Conservation (phyloP, 768 basidiomycete species). For the Lactarius sp. region DNA sequence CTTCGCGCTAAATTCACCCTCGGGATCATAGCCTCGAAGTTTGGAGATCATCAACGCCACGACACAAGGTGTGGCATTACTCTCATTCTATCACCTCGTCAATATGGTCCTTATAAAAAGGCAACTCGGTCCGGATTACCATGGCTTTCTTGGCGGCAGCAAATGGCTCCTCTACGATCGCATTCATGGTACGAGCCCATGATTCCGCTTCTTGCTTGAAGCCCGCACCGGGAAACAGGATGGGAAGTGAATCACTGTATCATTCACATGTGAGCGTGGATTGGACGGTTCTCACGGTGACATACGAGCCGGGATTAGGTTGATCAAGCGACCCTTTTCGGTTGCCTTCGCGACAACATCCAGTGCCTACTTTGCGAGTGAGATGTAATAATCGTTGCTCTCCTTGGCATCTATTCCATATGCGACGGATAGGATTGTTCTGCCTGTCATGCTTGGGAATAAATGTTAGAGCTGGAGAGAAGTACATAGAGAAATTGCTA, state of each 20-base stretch:
- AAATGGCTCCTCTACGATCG: conserved; percentile 29
- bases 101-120: neutral
- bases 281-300: conserved; percentile 1
- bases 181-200: conserved; percentile 26
- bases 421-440: conserved; percentile 39
- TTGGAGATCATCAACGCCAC: neutral
- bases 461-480: neutral
- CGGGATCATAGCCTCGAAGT: neutral
- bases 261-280: neutral
- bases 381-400: conserved; percentile 36
- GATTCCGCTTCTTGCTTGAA: conserved; percentile 27
- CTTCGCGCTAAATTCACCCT: neutral
- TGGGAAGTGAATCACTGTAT: conserved; percentile 26
- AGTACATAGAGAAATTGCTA: neutral
- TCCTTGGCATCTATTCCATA: conserved; percentile 44
- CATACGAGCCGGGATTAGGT: conserved; percentile 34
- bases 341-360: conserved; percentile 17
- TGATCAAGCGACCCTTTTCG: conserved; percentile 43
- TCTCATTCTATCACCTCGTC: neutral
- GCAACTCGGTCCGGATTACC: conserved; percentile 13
- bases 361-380: conserved; percentile 27
- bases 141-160: conserved; percentile 25
- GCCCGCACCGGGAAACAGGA: conserved; percentile 29
- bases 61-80: neutral
- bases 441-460: conserved; percentile 37